phyloP scores from a whole-genome alignment of 805 yeast species.

The Naumovozyma baii region DNA sequence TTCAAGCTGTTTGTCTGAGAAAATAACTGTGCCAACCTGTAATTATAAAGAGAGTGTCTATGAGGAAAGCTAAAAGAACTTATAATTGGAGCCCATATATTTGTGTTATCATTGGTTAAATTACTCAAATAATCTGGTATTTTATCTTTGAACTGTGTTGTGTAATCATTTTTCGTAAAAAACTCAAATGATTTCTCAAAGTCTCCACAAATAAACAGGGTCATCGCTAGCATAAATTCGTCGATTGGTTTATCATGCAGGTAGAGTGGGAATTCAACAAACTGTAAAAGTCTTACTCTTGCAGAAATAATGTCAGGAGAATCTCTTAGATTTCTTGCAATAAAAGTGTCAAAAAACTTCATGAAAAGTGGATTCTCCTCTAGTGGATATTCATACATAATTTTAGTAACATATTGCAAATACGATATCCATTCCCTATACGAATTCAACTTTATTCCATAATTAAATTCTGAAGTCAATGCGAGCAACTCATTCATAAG shows the following conservation, averaged over 20 bases:
- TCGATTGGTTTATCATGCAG: conserved; percentile 14
- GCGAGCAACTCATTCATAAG: conserved; percentile 11
- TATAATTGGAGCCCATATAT: conserved; percentile 20
- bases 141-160: conserved; percentile 9
- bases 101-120: conserved; percentile 5
- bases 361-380: conserved; percentile 14
- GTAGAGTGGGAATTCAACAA: conserved; percentile 16
- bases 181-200: conserved; percentile 21
- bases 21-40: conserved; percentile 21
- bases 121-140: conserved; percentile 17
- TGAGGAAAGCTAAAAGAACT: conserved; percentile 10
- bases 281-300: conserved; percentile 7
- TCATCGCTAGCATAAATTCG: conserved; percentile 23
- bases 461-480: conserved; percentile 15
- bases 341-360: conserved; percentile 13
- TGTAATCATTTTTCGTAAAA: conserved; percentile 20
- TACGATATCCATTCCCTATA: conserved; percentile 18
- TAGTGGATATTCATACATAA: conserved; percentile 10
- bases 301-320: neutral
- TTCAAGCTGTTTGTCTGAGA: conserved; percentile 13
- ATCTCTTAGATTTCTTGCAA: conserved; percentile 7
- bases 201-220: conserved; percentile 18
- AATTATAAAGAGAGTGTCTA: conserved; percentile 18
- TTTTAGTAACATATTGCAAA: conserved; percentile 8
- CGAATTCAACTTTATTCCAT: conserved; percentile 20